Percentiles rank a stretch among this genome's conserved stretches.
phyloP scores from a whole-genome alignment of 805 yeast genomes.

The Monosporozyma servazzii region DNA sequence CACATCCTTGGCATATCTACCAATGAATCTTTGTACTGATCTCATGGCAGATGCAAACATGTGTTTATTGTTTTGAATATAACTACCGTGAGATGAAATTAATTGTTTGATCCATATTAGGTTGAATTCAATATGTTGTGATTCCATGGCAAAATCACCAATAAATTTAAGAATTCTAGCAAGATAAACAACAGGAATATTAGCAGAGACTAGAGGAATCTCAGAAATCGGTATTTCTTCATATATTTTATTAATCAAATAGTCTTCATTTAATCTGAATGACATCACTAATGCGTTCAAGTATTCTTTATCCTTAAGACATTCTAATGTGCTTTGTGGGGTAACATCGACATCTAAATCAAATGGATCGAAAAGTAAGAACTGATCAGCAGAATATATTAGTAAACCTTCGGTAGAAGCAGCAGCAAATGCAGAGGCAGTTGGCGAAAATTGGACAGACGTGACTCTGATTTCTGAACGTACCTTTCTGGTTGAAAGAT shows the following conservation, averaged over 20 bases:
- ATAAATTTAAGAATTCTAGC: constrained; percentile 58
- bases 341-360: constrained; percentile 91
- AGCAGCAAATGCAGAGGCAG: constrained; percentile 84
- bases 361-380: constrained; percentile 80
- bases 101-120: constrained; percentile 70
- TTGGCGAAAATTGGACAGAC: constrained; percentile 75
- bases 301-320: constrained; percentile 47
- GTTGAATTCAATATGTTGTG: constrained; percentile 79
- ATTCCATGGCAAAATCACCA: constrained; percentile 55
- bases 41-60: constrained; percentile 57
- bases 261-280: constrained; percentile 77
- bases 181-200: constrained; percentile 69
- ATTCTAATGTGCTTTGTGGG: constrained; percentile 60
- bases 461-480: constrained; percentile 82
- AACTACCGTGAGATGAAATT: constrained; percentile 66
- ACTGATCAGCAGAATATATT: constrained; percentile 69
- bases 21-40: constrained; percentile 65
- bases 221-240: constrained; percentile 67
- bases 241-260: constrained; percentile 62
- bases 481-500: constrained; percentile 61
- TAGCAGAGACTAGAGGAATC: constrained; percentile 55
- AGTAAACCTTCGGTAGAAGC: constrained; percentile 91
- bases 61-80: constrained; percentile 52
- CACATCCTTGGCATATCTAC: constrained; percentile 67
- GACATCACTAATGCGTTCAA: constrained; percentile 83